Evolutionary conservation across 768 basidiomycete species (phyloP).

Genomic region (Russula olivacea): DNA sequence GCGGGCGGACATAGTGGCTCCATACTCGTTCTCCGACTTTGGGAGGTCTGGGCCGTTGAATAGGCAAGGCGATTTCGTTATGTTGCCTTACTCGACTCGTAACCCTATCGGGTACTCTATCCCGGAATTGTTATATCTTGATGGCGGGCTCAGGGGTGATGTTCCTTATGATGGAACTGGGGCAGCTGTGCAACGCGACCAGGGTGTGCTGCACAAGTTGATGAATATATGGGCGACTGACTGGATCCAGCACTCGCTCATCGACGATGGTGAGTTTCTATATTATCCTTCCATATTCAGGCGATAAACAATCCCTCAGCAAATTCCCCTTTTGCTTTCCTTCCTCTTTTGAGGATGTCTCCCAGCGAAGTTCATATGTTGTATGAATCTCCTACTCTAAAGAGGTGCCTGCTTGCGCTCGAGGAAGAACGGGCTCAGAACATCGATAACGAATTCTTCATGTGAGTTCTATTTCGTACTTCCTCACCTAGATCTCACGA

Average conservation of each 20-base stretch:
- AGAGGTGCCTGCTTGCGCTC: slow-evolving; percentile 45
- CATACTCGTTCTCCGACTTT: slow-evolving; percentile 83
- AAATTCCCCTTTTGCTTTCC: slow-evolving; percentile 71
- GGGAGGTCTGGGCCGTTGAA: slow-evolving; percentile 75
- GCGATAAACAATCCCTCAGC: slow-evolving; percentile 25
- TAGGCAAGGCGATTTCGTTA: slow-evolving; percentile 82
- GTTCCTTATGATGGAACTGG: slow-evolving; percentile 53
- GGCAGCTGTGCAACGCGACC: slow-evolving; percentile 41
- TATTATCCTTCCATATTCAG: slow-evolving; percentile 8
- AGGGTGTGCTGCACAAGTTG: slow-evolving; percentile 53
- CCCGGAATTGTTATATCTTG: slow-evolving; percentile 70
- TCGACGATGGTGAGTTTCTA: slow-evolving; percentile 49
- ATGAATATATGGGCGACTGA: slow-evolving; percentile 91
- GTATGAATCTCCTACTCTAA: slow-evolving; percentile 55
- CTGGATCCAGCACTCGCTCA: slow-evolving; percentile 66
- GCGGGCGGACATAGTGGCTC: slow-evolving; percentile 90
- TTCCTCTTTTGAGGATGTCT: slow-evolving; percentile 58
- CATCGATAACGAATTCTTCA: slow-evolving; percentile 40
- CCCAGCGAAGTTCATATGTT: slow-evolving; percentile 61
- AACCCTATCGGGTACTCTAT: slow-evolving; percentile 79
- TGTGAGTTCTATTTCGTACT: slow-evolving; percentile 35
- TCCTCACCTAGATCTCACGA: background rate
- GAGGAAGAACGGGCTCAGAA: slow-evolving; percentile 39
- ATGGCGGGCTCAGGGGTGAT: slow-evolving; percentile 63
- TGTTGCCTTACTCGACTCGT: slow-evolving; percentile 77